Evolutionary conservation across 2,329 filamentous ascomycete species (phyloP).

Genomic region (Tricladium varicosporioides): DNA sequence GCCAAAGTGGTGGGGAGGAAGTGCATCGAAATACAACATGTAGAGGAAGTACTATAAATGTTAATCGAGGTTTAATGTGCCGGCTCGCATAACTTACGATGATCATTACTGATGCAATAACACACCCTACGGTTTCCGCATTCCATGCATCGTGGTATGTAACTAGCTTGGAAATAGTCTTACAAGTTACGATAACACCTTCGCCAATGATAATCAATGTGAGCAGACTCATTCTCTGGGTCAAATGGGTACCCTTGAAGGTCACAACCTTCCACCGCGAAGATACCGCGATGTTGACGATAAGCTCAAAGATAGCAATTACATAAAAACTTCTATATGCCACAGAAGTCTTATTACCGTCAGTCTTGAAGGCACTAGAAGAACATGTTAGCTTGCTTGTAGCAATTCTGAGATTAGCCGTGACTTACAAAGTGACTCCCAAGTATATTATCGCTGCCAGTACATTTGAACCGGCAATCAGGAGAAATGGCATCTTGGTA

Average conservation of each 20-base stretch:
- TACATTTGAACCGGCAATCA: slow-evolving; percentile 13
- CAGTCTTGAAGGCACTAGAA: background rate
- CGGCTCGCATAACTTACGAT: background rate
- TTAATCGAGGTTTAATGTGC: too few species aligned
- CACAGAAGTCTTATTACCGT: background rate
- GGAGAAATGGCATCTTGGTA: slow-evolving; percentile 16
- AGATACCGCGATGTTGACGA: slow-evolving; percentile 22
- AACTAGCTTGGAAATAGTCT: slow-evolving; percentile 18
- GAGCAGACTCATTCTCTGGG: slow-evolving; percentile 55
- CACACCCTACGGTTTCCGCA: slow-evolving; percentile 10
- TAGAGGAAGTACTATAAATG: slow-evolving; percentile 21
- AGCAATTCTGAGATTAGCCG: too few species aligned
- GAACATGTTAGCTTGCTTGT: too few species aligned
- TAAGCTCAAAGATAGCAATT: slow-evolving; percentile 19
- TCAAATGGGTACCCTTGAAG: slow-evolving; percentile 56
- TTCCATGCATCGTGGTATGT: slow-evolving; percentile 9
- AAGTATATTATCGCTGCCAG: slow-evolving; percentile 23
- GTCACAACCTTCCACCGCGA: slow-evolving; percentile 36
- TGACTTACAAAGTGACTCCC: slow-evolving; percentile 17
- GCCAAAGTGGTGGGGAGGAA: slow-evolving; percentile 17
- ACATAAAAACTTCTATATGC: slow-evolving; percentile 19
- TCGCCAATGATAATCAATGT: slow-evolving; percentile 51
- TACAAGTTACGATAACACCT: slow-evolving; percentile 20
- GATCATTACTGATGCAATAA: slow-evolving; percentile 13
- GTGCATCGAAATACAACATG: slow-evolving; percentile 26